These are phyloP conservation scores for Martiniozyma asiatica DNA, from an alignment of 1,139 yeast species.

Conservation along the genomic window DNA sequence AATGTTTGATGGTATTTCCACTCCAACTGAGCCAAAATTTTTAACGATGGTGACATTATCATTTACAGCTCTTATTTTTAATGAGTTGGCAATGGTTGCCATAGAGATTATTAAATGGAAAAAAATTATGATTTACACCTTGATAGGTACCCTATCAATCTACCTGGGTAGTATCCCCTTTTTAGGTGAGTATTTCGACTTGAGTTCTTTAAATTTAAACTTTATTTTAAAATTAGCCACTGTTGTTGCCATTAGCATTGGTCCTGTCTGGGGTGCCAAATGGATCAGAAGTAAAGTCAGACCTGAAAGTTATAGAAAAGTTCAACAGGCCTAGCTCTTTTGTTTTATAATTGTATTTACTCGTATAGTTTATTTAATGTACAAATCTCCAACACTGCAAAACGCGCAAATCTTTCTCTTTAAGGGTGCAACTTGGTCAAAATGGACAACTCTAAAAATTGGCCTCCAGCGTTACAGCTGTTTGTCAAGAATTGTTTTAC, in stretches of 20 bases:
- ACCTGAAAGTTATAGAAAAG: conserved; percentile 98
- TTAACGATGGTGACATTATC: conserved; percentile 74
- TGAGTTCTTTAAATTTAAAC: conserved; percentile 46
- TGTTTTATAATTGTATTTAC: conserved; percentile 7
- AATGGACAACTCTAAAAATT: too few species aligned
- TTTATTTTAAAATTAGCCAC: conserved; percentile 63
- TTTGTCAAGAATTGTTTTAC: conserved; percentile 2
- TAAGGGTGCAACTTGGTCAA: too few species aligned
- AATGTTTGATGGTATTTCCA: conserved; percentile 57
- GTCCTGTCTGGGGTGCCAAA: conserved; percentile 86
- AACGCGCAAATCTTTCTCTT: too few species aligned
- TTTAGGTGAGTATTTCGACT: conserved; percentile 71
- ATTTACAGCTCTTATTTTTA: conserved; percentile 67
- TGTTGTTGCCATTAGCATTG: conserved; percentile 56
- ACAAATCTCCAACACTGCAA: too few species aligned
- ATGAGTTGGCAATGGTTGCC: conserved; percentile 90
- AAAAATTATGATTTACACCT: conserved; percentile 60
- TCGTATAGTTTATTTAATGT: too few species aligned
- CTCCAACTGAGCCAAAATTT: conserved; percentile 38
- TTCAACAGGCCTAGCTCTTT: conserved; percentile 44
- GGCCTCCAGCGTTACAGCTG: conserved; percentile 1
- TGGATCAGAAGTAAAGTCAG: conserved; percentile 61
- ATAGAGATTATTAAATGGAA: conserved; percentile 88
- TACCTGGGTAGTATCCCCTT: conserved; percentile 74
- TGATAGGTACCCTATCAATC: conserved; percentile 53